Percentiles rank a stretch among this genome's conserved stretches.
Conservation (phyloP, 305 asterid species). For the Stenogyne calaminthoides region DNA sequence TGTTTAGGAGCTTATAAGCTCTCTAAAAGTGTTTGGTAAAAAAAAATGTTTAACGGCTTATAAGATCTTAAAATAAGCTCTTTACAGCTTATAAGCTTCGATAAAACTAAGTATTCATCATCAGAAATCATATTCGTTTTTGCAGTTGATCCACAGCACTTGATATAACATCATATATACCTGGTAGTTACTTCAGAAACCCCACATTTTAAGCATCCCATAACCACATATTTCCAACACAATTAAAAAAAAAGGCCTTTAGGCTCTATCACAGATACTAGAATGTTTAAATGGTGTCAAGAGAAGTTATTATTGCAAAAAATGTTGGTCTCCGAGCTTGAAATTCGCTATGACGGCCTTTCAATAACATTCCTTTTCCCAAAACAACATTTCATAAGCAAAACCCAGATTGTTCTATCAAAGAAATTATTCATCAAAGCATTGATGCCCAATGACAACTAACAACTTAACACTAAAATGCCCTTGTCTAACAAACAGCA, state of each 20-base stretch:
- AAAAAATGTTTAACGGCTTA: too few species aligned
- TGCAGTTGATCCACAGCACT: constrained; percentile 3
- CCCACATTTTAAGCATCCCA: constrained; percentile 5
- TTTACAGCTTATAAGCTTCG: constrained; percentile 45
- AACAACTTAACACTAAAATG: neutral
- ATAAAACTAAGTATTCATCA: constrained; percentile 20
- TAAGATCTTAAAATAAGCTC: too few species aligned
- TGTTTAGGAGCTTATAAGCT: too few species aligned
- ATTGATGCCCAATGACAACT: neutral
- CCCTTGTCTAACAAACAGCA: neutral
- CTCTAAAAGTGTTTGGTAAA: too few species aligned
- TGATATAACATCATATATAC: constrained; percentile 19
- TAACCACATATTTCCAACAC: constrained; percentile 5
- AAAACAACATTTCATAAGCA: neutral
- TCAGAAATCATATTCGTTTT: constrained; percentile 25
- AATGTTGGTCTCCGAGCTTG: neutral
- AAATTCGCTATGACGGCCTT: neutral
- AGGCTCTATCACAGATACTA: neutral
- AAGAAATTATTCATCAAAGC: neutral
- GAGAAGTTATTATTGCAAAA: neutral
- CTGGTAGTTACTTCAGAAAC: neutral
- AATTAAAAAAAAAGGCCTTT: neutral
- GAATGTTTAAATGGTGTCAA: neutral
- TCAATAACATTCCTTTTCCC: neutral
- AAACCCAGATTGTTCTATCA: neutral